Evolutionary conservation across 768 basidiomycete genomes (phyloP), one percentile per base, ranked within the genome.

Genomic region (Mycena pura): DNA sequence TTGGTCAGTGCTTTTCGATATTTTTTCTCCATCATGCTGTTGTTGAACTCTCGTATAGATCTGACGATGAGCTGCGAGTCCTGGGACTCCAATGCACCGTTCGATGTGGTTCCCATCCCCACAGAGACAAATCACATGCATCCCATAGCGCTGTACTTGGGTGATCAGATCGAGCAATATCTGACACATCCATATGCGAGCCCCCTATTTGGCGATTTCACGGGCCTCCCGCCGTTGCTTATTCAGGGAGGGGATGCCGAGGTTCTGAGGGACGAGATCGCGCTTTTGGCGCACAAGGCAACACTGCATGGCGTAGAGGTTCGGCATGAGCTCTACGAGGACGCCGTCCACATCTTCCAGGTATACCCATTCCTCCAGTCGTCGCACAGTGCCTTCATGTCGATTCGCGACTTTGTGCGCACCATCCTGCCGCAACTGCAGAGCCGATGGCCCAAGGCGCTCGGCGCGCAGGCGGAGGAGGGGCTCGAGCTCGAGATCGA

Each of bases 61-160:
- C 77, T 99, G 63, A 98, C 97, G 0, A 93, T 97, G 87, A 96
- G 94, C 66, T 98, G 95, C 73, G 93, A 95, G 56, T 96, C 95
- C n/a, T 99, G 96, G 94, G 94, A 96, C 28, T 92, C 91, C 56
- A 98, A 98, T 73, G 87, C 90, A 25, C 77, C 82, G n/a, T 95
- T 82, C 73, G 94, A 95, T 72, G 87, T 96, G 43, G 86, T 95
- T 1, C 89, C 92, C 3, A 81, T 82, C 46, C 92, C 92, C 5
- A 77, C 82, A 1, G 79, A 83, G 36, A 88, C 88, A 58, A 92
- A 94, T 69, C 95, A 96, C 72, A 82, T 98, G 70, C 92, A 99
- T 71, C 96, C 96, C 1, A 90, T 99, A 51, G 86, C 87, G n/a
- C 89, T 96, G 68, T 97, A 98, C 70, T 87, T 99, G 13, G 96